These are phyloP conservation scores for Amorphotheca resinae DNA, from an alignment of 495 filamentous ascomycete genomes.

Conservation along the genomic window DNA sequence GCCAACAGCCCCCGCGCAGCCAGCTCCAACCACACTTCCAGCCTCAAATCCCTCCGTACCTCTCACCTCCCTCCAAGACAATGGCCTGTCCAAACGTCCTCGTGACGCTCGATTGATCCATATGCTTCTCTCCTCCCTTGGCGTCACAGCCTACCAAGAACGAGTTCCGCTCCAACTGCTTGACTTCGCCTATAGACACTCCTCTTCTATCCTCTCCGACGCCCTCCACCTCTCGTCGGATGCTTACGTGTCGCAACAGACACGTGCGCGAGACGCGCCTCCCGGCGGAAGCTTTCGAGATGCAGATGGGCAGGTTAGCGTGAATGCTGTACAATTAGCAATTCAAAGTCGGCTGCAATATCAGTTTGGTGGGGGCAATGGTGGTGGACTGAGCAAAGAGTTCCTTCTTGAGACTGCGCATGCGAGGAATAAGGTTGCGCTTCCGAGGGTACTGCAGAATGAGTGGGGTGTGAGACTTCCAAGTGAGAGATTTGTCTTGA, in stretches of 20 bases:
- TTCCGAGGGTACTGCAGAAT: slow-evolving; percentile 57
- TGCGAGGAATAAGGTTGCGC: slow-evolving; percentile 65
- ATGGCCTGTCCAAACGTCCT: slow-evolving; percentile 57
- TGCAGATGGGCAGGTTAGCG: slow-evolving; percentile 30
- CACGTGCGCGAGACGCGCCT: slow-evolving; percentile 32
- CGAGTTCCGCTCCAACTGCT: slow-evolving; percentile 89
- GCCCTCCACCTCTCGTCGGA: slow-evolving; percentile 51
- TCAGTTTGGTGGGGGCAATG: slow-evolving; percentile 37
- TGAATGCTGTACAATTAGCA: slow-evolving; percentile 37
- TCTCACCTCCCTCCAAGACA: slow-evolving; percentile 45
- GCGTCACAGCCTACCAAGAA: slow-evolving; percentile 83
- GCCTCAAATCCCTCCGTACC: slow-evolving; percentile 20
- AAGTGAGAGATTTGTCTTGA: slow-evolving; percentile 83
- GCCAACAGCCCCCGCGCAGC: slow-evolving; percentile 21
- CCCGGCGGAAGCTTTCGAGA: slow-evolving; percentile 33
- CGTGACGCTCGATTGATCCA: slow-evolving; percentile 87
- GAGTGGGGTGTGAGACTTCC: slow-evolving; percentile 80
- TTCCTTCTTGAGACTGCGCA: slow-evolving; percentile 72
- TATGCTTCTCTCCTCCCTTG: slow-evolving; percentile 74
- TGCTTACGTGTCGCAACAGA: slow-evolving; percentile 45
- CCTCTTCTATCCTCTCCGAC: slow-evolving; percentile 51
- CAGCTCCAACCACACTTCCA: slow-evolving; percentile 25
- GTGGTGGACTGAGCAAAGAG: slow-evolving; percentile 59
- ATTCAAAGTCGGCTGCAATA: slow-evolving; percentile 36
- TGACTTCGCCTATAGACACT: slow-evolving; percentile 89